phyloP scores from a whole-genome alignment of 164 flowering plant species.

The Magnolia changhungtana region DNA sequence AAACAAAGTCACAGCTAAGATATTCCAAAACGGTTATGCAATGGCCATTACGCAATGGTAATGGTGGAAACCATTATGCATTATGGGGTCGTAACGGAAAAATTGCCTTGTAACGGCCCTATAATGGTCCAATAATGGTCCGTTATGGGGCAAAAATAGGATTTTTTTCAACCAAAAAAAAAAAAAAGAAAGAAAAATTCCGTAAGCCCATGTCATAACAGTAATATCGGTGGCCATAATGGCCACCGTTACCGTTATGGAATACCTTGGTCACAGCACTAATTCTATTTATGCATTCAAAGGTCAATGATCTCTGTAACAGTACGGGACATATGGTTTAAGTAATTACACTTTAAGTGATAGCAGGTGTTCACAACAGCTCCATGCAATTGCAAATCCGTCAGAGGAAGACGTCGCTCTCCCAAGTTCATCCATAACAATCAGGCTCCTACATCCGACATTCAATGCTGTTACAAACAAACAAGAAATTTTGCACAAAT shows the following conservation, averaged over 20 bases:
- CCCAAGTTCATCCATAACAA: conserved; percentile 97
- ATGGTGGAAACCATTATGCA: no score
- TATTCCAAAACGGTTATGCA: no score
- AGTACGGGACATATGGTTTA: background rate
- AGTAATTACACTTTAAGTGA: conserved; percentile 72
- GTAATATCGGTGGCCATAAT: no score
- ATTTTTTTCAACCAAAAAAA: no score
- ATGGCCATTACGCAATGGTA: no score
- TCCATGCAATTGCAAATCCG: conserved; percentile 98
- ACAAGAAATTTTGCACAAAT: background rate
- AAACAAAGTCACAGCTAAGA: background rate
- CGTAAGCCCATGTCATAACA: background rate
- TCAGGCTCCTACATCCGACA: conserved; percentile 62
- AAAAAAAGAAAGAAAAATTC: no score
- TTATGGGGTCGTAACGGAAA: no score
- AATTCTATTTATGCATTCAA: background rate
- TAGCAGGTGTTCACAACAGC: conserved; percentile 94
- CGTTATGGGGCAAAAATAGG: no score
- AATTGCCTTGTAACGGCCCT: no score
- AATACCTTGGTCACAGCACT: background rate
- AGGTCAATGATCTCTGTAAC: background rate
- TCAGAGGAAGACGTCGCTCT: conserved; percentile 96
- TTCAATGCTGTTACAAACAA: background rate
- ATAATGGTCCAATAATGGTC: no score
- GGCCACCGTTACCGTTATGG: no score